These are phyloP conservation scores for Geotrichum histeridarum DNA, from an alignment of 1,139 yeast genomes.

Conservation along the genomic window DNA sequence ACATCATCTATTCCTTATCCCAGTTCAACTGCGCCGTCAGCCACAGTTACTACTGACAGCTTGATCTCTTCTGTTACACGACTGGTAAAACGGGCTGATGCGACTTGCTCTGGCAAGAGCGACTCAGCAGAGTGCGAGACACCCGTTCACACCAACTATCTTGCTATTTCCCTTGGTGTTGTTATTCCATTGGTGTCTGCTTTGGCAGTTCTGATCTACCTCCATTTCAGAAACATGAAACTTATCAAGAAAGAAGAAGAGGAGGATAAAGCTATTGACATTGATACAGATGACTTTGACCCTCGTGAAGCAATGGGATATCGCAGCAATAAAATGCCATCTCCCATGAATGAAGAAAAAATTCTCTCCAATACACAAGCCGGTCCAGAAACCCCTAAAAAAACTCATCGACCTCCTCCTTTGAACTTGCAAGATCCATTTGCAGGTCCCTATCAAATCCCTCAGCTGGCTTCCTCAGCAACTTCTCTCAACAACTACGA, in stretches of 20 bases:
- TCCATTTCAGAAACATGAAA: constrained; percentile 36
- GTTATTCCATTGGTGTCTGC: constrained; percentile 39
- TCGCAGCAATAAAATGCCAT: constrained; percentile 12
- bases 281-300: constrained; percentile 28
- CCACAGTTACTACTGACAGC: not conserved
- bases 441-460: constrained; percentile 6
- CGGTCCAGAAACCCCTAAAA: constrained; percentile 10
- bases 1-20: not conserved
- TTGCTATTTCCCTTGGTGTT: constrained; percentile 41
- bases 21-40: not conserved
- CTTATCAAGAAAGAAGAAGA: constrained; percentile 37
- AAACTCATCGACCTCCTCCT: constrained; percentile 4
- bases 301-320: constrained; percentile 2
- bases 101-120: constrained; percentile 11
- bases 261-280: constrained; percentile 34
- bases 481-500: constrained; percentile 15
- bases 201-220: constrained; percentile 29
- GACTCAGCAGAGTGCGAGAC: constrained; percentile 28
- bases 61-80: not conserved
- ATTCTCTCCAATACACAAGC: not conserved
- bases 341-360: not conserved
- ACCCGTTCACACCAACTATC: constrained; percentile 29
- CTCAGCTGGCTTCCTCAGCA: constrained; percentile 15
- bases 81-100: constrained; percentile 2
- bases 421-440: constrained; percentile 12